Evolutionary conservation across 148 eudicot species (phyloP), one percentile per base, ranked within the genome.

Genomic region (Fallopia convolvulus): DNA sequence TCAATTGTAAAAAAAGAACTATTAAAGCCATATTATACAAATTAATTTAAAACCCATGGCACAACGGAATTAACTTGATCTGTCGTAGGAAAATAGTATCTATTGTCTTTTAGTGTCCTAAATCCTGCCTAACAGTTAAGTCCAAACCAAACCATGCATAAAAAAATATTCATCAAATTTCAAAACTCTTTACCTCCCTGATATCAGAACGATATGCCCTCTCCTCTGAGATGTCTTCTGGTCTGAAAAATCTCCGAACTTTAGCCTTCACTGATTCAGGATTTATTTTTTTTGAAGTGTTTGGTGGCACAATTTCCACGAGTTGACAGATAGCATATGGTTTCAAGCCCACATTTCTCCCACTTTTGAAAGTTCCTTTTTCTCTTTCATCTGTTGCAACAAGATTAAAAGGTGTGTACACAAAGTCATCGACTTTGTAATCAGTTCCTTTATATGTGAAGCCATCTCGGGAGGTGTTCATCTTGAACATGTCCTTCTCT

Each of bases 281-380:
- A 44, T 86, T 87, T 78, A 76, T 83, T 77, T 83, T 83, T 83
- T 81, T 90, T 30, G 87, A 68, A 47, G 84, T 78, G 80, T 85
- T 86, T 18, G 80, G 85, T 68, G 68, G 79, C 60, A 81, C 80
- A 74, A 93, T 86, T 53, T 82, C 94, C 81, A 93, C 81, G 77
- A 93, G 78, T 79, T 93, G 94, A 79, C 94, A 93, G 70, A 95
- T 80, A 79, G 83, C 94, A 86, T 88, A 93, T 41, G 99, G 92
- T 80, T 86, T 95, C 81, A 95, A 80, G 70, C 99, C 99, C 80
- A 95, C 99, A 86, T 88, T 95, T 81, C 97, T 93, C 77, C 99
- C 91, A 77, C 94, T 84, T 78, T 91, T 95, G 55, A 85, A 90
- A 17, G 88, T 87, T 80, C 58, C 90, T 63, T 20, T 72, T 21